Conservation (phyloP, 345 rosid species). For the Salix koriyanagi region DNA sequence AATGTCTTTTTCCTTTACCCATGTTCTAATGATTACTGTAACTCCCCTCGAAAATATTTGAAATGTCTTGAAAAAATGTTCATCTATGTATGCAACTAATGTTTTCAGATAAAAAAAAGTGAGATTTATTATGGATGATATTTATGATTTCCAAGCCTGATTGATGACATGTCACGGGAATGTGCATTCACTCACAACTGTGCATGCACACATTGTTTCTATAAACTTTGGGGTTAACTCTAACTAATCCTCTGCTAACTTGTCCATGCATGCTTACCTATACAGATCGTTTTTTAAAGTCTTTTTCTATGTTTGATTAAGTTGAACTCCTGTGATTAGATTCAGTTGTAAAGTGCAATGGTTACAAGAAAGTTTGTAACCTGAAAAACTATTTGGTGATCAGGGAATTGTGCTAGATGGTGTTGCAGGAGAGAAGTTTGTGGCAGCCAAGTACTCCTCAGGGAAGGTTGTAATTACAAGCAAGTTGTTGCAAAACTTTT, state of each 20-base stretch:
- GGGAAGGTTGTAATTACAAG: constrained; percentile 54
- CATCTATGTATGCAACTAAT: not conserved
- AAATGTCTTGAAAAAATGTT: not conserved
- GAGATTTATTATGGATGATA: not conserved
- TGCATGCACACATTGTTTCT: not conserved
- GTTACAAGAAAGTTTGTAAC: not conserved
- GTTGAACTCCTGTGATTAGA: not conserved
- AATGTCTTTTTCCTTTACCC: not conserved
- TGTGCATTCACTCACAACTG: not conserved
- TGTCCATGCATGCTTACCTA: not conserved
- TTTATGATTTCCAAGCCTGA: not conserved
- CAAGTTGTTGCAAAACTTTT: not conserved
- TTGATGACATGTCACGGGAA: not conserved
- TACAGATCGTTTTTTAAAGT: not conserved
- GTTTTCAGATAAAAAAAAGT: not conserved
- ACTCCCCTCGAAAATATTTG: not conserved
- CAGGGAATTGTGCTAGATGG: constrained; percentile 76
- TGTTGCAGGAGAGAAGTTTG: constrained; percentile 67
- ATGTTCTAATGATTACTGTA: not conserved
- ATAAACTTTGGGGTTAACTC: not conserved
- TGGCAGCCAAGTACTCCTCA: constrained; percentile 79
- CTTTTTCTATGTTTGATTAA: not conserved
- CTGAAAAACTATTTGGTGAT: constrained; percentile 23
- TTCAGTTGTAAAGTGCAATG: not conserved
- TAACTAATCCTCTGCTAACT: not conserved